phyloP scores from a whole-genome alignment of 495 filamentous ascomycete species.

The Penicillium cinerascens region DNA sequence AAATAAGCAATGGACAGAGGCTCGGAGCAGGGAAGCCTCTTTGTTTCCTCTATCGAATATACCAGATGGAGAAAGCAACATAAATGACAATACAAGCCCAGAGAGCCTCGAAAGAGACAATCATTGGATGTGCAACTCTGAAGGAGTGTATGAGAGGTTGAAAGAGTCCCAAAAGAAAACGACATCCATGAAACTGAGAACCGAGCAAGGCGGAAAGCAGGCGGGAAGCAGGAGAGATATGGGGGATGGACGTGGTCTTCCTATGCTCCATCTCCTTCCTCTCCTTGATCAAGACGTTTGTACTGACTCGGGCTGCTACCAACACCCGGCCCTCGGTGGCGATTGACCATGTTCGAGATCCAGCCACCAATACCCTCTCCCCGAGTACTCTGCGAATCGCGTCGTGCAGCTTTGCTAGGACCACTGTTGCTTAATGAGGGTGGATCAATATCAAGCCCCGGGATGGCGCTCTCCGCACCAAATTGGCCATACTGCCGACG shows the following conservation, averaged over 20 bases:
- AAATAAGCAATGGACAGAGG: not conserved
- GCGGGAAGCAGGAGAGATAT: not conserved
- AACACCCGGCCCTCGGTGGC: slow-evolving; percentile 47
- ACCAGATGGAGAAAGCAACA: not conserved
- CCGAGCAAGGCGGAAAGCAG: too few relatives aligned
- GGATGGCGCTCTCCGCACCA: slow-evolving; percentile 60
- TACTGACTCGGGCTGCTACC: slow-evolving; percentile 53
- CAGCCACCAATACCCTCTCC: slow-evolving; percentile 63
- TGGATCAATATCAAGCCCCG: slow-evolving; percentile 69
- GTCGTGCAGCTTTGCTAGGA: slow-evolving; percentile 44
- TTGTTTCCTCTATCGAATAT: not conserved
- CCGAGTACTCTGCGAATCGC: slow-evolving; percentile 26
- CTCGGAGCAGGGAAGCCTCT: not conserved
- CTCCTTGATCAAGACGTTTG: slow-evolving; percentile 62
- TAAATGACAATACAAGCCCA: not conserved
- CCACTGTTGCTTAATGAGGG: slow-evolving; percentile 48
- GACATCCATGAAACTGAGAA: not conserved
- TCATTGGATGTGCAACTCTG: not conserved
- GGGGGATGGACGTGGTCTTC: not conserved
- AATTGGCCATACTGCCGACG: slow-evolving; percentile 50
- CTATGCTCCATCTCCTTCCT: slow-evolving; percentile 39
- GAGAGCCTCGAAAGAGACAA: not conserved
- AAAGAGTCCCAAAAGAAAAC: not conserved
- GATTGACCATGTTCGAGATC: slow-evolving; percentile 62
- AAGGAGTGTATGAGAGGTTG: not conserved